Conservation (phyloP, 306 rosid species). For the Malus sieversii region DNA sequence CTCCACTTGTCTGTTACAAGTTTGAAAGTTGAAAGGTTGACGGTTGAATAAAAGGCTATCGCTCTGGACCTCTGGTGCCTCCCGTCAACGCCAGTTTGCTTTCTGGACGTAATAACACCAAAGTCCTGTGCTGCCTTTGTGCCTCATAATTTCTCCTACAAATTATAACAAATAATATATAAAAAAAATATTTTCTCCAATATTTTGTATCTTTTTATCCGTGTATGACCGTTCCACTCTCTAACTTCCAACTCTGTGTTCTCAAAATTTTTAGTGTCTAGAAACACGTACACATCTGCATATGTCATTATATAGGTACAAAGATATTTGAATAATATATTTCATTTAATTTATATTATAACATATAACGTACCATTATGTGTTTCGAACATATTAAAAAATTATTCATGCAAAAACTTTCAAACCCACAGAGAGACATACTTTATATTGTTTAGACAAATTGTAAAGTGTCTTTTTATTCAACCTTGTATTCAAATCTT, state of each 20-base stretch:
- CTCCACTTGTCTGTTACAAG: background rate
- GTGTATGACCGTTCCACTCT: background rate
- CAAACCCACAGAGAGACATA: no score
- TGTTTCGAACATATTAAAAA: no score
- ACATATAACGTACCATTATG: fast-evolving
- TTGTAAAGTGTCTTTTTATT: no score
- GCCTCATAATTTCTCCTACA: background rate
- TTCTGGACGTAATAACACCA: background rate
- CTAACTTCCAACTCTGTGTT: background rate
- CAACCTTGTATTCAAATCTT: no score
- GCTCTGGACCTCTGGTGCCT: background rate
- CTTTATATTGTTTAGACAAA: no score
- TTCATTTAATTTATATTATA: no score
- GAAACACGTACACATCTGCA: no score
- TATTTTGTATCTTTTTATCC: background rate
- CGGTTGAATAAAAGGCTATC: background rate
- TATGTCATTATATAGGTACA: no score
- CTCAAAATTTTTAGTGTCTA: no score
- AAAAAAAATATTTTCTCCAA: background rate
- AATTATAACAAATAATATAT: background rate
- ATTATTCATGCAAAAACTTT: no score
- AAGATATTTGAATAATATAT: no score
- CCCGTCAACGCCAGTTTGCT: constrained; percentile 19
- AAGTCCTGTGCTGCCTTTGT: background rate
- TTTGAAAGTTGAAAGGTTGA: background rate